Conservation (phyloP, 2,329 filamentous ascomycete genomes). For the Chrysosporium keratinophilum region DNA sequence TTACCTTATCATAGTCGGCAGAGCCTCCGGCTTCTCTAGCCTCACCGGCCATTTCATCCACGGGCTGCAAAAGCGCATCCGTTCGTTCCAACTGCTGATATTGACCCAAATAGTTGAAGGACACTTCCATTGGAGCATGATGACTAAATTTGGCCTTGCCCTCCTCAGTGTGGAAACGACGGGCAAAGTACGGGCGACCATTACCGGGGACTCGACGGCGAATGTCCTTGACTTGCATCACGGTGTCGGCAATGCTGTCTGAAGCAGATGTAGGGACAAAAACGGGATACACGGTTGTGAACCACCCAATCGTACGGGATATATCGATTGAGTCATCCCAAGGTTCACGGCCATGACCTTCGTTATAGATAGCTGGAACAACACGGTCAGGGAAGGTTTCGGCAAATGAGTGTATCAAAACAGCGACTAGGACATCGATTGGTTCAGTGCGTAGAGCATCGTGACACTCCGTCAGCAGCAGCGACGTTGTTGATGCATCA, state of each 20-base stretch:
- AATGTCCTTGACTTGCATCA: constrained; percentile 32
- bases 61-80: constrained; percentile 35
- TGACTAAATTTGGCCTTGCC: constrained; percentile 26
- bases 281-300: constrained; percentile 40
- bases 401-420: constrained; percentile 37
- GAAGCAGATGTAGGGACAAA: constrained; percentile 21
- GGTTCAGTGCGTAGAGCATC: constrained; percentile 29
- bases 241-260: constrained; percentile 23
- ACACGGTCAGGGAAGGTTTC: constrained; percentile 35
- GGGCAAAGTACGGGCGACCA: constrained; percentile 30
- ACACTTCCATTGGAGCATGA: constrained; percentile 33
- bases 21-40: constrained; percentile 30
- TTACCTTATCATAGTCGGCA: constrained; percentile 37
- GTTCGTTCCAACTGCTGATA: constrained; percentile 38
- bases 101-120: constrained; percentile 34
- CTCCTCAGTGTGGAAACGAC: constrained; percentile 22
- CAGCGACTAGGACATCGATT: constrained; percentile 30
- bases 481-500: constrained; percentile 25
- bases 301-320: constrained; percentile 42
- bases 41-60: constrained; percentile 34
- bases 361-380: constrained; percentile 39
- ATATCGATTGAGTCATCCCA: constrained; percentile 39
- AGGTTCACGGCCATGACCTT: constrained; percentile 41
- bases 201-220: constrained; percentile 27
- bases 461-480: constrained; percentile 27